Evolutionary conservation across 352 stramenopile genomes (phyloP).

Genomic region (Sclerospora graminicola): DNA sequence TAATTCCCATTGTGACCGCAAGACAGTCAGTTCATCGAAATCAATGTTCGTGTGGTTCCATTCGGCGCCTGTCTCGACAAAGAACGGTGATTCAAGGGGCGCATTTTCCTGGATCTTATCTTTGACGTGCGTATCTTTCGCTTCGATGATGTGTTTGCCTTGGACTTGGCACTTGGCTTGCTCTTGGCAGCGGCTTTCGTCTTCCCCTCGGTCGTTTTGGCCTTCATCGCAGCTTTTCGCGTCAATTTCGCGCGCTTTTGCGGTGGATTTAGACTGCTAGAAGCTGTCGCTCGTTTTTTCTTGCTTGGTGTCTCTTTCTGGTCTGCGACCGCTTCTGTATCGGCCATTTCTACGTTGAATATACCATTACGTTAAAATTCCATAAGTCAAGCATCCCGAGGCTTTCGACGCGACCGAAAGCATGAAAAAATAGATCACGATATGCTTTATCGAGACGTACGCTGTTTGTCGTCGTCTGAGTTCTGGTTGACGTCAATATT

Average conservation of each 20-base stretch:
- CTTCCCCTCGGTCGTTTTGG: slow-evolving; percentile 4
- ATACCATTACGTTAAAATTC: slow-evolving; percentile 13
- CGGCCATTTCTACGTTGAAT: slow-evolving; percentile 15
- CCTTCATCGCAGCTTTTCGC: slow-evolving; percentile 11
- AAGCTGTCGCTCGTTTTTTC: no score
- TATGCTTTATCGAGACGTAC: slow-evolving; percentile 1
- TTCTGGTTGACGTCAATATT: background rate
- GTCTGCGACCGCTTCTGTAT: background rate
- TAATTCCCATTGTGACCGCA: slow-evolving; percentile 66
- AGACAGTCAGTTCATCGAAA: slow-evolving; percentile 52
- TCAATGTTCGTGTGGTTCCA: slow-evolving; percentile 66
- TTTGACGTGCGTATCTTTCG: slow-evolving; percentile 44
- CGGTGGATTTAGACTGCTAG: slow-evolving; percentile 5
- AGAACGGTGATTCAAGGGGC: slow-evolving; percentile 50
- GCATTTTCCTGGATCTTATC: slow-evolving; percentile 50
- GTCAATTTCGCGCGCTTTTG: slow-evolving; percentile 22
- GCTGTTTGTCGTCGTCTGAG: slow-evolving; percentile 1
- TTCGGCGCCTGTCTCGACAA: slow-evolving; percentile 51
- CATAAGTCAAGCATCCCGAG: slow-evolving; percentile 3
- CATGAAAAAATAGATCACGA: slow-evolving; percentile 7
- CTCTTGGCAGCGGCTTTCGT: slow-evolving; percentile 1
- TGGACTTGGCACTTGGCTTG: slow-evolving; percentile 14
- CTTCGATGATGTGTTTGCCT: slow-evolving; percentile 31
- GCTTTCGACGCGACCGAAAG: background rate
- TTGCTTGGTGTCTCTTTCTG: background rate